Base-by-base conservation (phyloP, 805 yeast genomes). In the Teunomyces barrocoloradensis region DNA sequence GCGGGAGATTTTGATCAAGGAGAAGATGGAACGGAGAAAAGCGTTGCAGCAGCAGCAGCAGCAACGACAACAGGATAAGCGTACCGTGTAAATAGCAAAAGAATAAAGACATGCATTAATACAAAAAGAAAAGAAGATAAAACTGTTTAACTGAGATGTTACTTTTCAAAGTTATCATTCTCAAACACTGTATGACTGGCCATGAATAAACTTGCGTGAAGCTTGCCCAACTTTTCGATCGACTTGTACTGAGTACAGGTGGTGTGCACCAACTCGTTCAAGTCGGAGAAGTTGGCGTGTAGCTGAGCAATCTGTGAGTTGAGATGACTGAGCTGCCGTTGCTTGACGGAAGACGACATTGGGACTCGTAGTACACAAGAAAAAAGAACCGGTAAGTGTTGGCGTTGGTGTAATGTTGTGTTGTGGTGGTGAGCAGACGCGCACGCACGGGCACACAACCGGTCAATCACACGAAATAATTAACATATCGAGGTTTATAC, bases 1-100 rank as follows among this genome's bases (percentile, higher is more conserved):
- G 60, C 73, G 89, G 54, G 89, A 85, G 55, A 66, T 77, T 43
- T 72, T 81, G 51, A 82, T 89, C 34, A 65, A 75, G 46, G 81
- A 81, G 54, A 88, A 87, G 71, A 65, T 50, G 64, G 61, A 50
- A 51, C 66, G 49, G 69, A 71, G 58, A 58, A 61, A 56, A 43
- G 42, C 47, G 34, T 40, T 52, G 46, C 49, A 54, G 38, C 56
- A 56, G 32, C 46, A 49, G 29, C 21, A 34, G 30, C 20, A 18
- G 4, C 20, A 49, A 33, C 21, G 30, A 42, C 46, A 49, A 30
- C 21, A 34, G 30, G 12, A n/a, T 17, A 21, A 41, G 29, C 12
- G 28, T 6, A 28, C 46, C 18, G 6, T 42, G 41, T 28, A 43
- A 43, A 35, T 25, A 43, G 43, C 21, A 15, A 40, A n/a, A 35